These are phyloP conservation scores for Hymenoscyphus albidus DNA, from an alignment of 2,329 filamentous ascomycete genomes.

Conservation along the genomic window DNA sequence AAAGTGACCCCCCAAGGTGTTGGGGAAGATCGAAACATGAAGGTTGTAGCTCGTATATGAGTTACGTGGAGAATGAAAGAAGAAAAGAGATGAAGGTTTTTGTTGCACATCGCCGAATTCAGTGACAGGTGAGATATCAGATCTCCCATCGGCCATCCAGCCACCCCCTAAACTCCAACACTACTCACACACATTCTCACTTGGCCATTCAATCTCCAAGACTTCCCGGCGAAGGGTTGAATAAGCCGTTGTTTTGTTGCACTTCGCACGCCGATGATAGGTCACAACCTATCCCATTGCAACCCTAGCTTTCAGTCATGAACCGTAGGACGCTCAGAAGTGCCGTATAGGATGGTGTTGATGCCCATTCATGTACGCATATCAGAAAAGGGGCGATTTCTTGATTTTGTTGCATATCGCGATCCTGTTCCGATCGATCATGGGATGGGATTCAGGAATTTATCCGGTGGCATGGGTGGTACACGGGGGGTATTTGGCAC, in stretches of 20 bases:
- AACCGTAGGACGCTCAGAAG: background rate
- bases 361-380: background rate
- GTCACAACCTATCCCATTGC: background rate
- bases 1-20: background rate
- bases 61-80: background rate
- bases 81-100: background rate
- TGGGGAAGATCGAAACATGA: background rate
- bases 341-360: background rate
- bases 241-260: background rate
- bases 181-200: background rate
- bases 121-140: conserved; percentile 10
- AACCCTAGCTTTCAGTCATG: background rate
- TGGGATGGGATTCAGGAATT: background rate
- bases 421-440: background rate
- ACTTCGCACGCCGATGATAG: background rate
- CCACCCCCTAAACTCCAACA: background rate
- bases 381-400: background rate
- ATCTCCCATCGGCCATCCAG: background rate
- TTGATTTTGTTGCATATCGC: background rate
- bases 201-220: background rate
- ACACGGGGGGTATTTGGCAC: background rate
- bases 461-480: background rate
- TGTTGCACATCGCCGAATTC: conserved; percentile 7
- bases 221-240: background rate
- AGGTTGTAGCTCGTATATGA: background rate